Percentiles rank a stretch among this genome's conserved stretches.
These are phyloP conservation scores for Mortierella sp. DNA, from an alignment of 371 early-diverging fungal genomes.

Conservation along the genomic window DNA sequence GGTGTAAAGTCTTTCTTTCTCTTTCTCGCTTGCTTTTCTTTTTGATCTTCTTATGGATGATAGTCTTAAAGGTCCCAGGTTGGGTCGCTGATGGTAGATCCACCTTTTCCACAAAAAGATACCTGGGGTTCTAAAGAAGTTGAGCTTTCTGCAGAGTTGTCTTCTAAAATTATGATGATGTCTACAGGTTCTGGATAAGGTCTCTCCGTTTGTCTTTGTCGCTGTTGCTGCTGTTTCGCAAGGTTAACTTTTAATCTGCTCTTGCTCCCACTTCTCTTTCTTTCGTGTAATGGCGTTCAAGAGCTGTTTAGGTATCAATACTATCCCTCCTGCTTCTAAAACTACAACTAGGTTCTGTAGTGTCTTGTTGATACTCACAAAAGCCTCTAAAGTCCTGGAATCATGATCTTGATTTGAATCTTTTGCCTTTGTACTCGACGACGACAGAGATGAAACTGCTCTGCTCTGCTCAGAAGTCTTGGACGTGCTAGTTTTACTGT, in stretches of 20 bases:
- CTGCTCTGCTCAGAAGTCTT: background rate
- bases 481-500: background rate
- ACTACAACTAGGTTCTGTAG: slow-evolving; percentile 34
- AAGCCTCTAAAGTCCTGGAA: slow-evolving; percentile 10
- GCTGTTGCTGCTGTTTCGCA: background rate
- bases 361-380: slow-evolving; percentile 30
- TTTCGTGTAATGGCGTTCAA: slow-evolving; percentile 6
- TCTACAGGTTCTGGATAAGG: background rate
- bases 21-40: background rate
- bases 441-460: background rate
- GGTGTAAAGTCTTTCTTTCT: too few species aligned
- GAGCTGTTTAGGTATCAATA: slow-evolving; percentile 28
- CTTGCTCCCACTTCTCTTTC: slow-evolving; percentile 3
- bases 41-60: background rate
- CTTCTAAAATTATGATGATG: background rate
- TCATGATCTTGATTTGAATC: slow-evolving; percentile 7
- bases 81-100: background rate
- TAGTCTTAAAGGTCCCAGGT: background rate
- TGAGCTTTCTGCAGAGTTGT: background rate
- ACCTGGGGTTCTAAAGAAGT: background rate
- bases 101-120: background rate
- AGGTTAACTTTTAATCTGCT: background rate
- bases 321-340: slow-evolving; percentile 19
- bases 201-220: background rate
- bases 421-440: background rate